These are phyloP conservation scores for Globisporangium nagaii DNA, from an alignment of 352 stramenopile genomes.

Conservation along the genomic window DNA sequence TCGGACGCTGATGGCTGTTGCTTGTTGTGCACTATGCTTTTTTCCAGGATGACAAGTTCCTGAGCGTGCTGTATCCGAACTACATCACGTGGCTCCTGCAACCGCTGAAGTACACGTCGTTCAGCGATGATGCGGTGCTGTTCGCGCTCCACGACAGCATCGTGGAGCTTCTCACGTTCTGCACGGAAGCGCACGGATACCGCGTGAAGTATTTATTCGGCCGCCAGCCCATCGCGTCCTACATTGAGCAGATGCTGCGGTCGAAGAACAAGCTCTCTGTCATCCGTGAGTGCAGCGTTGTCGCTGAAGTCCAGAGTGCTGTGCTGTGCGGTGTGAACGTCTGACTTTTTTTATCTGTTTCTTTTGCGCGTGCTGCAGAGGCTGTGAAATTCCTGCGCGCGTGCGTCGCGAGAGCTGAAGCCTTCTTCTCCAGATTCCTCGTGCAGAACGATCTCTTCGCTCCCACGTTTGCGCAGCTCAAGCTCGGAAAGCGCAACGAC, in stretches of 20 bases:
- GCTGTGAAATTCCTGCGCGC: conserved; percentile 73
- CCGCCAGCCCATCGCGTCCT: conserved; percentile 66
- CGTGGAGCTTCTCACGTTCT: conserved; percentile 84
- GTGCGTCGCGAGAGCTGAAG: conserved; percentile 65
- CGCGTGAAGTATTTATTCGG: conserved; percentile 86
- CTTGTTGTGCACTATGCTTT: no score
- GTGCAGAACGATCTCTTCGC: conserved; percentile 73
- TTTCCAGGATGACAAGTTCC: conserved; percentile 77
- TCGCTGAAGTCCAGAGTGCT: not conserved
- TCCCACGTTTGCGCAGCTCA: conserved; percentile 45
- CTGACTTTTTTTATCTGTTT: not conserved
- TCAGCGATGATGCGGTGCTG: conserved; percentile 38
- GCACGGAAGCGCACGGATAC: conserved; percentile 78
- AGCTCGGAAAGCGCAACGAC: conserved; percentile 41
- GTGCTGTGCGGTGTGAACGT: not conserved
- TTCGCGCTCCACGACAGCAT: conserved; percentile 80
- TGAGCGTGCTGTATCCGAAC: conserved; percentile 82
- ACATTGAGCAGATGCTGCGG: conserved; percentile 66
- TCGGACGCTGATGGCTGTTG: not conserved
- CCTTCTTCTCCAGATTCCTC: conserved; percentile 80
- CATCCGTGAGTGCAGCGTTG: conserved; percentile 47
- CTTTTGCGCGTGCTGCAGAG: conserved; percentile 23
- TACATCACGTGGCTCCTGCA: conserved; percentile 86
- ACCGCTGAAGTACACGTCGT: conserved; percentile 58
- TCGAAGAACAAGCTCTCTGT: conserved; percentile 84